Conservation (phyloP, 345 rosid genomes). For the Sonneratia caseolaris region DNA sequence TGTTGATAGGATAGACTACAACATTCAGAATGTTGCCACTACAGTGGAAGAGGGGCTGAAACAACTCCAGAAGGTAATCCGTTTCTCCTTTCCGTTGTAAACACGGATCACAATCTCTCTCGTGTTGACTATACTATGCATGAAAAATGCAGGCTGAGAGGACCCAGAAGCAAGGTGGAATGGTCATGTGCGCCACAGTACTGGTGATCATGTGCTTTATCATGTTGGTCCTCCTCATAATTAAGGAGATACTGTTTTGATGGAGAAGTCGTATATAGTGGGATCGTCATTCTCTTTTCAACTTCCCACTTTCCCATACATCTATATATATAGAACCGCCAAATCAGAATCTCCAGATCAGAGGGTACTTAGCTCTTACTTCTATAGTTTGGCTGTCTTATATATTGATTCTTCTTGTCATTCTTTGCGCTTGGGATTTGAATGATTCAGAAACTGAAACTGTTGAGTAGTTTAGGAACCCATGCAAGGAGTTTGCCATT, state of each 20-base stretch:
- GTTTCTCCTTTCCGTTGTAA: neutral
- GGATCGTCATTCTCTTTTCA: neutral
- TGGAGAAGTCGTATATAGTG: neutral
- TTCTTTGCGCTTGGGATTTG: neutral
- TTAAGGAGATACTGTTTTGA: slow-evolving; percentile 70
- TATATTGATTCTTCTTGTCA: neutral
- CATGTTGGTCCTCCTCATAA: slow-evolving; percentile 80
- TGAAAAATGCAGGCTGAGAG: slow-evolving; percentile 68
- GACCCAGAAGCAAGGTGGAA: slow-evolving; percentile 87
- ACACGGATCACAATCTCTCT: neutral
- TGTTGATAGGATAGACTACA: slow-evolving; percentile 93
- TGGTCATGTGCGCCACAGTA: slow-evolving; percentile 89
- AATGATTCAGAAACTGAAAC: neutral
- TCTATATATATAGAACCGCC: neutral
- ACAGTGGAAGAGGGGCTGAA: slow-evolving; percentile 89
- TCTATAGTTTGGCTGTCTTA: neutral
- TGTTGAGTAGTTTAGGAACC: neutral
- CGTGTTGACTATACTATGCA: neutral
- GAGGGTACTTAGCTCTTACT: neutral
- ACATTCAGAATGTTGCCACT: slow-evolving; percentile 79
- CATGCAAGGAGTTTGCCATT: neutral
- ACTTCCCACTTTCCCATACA: neutral
- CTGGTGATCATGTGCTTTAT: slow-evolving; percentile 87
- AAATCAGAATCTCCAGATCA: neutral
- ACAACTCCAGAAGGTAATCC: slow-evolving; percentile 73